phyloP scores from a whole-genome alignment of 2,329 filamentous ascomycete species.

The Pseudogymnoascus sp. region DNA sequence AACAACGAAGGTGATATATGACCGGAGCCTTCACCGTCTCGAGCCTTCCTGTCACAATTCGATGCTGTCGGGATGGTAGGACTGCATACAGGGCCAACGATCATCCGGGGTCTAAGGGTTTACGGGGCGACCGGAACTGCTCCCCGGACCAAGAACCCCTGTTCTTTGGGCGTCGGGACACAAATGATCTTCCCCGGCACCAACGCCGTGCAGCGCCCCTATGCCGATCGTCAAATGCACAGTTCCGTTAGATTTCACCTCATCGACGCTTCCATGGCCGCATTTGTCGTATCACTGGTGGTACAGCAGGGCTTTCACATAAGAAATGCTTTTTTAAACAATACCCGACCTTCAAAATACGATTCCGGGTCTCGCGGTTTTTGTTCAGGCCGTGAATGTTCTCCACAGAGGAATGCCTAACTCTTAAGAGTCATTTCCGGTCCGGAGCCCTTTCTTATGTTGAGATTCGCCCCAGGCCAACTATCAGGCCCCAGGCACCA shows the following conservation, averaged over 20 bases:
- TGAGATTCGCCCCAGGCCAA: not conserved
- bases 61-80: constrained; percentile 5
- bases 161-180: not conserved
- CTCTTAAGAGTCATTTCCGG: not conserved
- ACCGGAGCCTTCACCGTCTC: constrained; percentile 1
- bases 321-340: not conserved
- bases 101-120: not conserved
- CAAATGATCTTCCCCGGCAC: not conserved
- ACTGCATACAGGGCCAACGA: constrained; percentile 7
- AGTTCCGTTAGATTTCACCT: not conserved
- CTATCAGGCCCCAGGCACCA: not conserved
- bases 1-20: constrained; percentile 1
- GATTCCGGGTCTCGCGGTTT: not conserved
- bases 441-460: not conserved
- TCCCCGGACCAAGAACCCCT: not conserved
- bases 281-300: constrained; percentile 4
- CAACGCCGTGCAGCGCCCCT: not conserved
- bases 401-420: constrained; percentile 3
- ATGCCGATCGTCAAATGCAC: not conserved
- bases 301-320: not conserved
- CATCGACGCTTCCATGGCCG: constrained; percentile 1
- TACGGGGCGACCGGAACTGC: not conserved
- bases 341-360: not conserved
- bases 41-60: not conserved
- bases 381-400: not conserved